Conservation (phyloP, 1,284 basidiomycete species). For the Naganishia sp. region DNA sequence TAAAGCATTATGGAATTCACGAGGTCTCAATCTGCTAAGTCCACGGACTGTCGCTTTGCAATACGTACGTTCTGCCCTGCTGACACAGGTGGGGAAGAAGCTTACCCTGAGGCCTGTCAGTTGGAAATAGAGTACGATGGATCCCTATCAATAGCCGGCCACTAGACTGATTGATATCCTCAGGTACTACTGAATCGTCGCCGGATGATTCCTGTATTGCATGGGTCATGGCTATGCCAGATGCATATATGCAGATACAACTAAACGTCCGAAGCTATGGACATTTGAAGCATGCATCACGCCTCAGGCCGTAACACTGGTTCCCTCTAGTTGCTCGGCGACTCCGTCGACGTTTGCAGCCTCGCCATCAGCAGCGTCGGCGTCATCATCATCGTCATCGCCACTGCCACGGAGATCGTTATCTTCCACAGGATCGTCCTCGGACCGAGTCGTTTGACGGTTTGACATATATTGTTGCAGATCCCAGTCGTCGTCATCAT, state of each 20-base stretch:
- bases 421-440: slow-evolving; percentile 31
- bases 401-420: slow-evolving; percentile 24
- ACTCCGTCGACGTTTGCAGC: slow-evolving; percentile 14
- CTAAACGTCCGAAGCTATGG: neutral
- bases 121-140: slow-evolving; percentile 48
- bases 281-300: neutral
- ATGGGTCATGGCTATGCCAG: slow-evolving; percentile 2
- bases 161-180: neutral
- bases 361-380: slow-evolving; percentile 1
- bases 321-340: slow-evolving; percentile 18
- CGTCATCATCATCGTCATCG: slow-evolving; percentile 28
- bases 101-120: slow-evolving; percentile 31
- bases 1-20: slow-evolving; percentile 52
- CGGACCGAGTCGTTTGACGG: slow-evolving; percentile 29
- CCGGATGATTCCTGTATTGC: neutral
- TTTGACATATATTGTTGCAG: slow-evolving; percentile 37
- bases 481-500: slow-evolving; percentile 53
- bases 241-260: slow-evolving; percentile 18
- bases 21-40: slow-evolving; percentile 56
- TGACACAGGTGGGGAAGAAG: neutral
- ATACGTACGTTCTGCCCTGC: slow-evolving; percentile 51
- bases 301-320: slow-evolving; percentile 20
- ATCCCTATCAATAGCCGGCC: neutral
- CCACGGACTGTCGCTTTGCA: slow-evolving; percentile 56
- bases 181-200: slow-evolving; percentile 15